Conservation (phyloP, 2,329 filamentous ascomycete species). For the Colletotrichum sp. region DNA sequence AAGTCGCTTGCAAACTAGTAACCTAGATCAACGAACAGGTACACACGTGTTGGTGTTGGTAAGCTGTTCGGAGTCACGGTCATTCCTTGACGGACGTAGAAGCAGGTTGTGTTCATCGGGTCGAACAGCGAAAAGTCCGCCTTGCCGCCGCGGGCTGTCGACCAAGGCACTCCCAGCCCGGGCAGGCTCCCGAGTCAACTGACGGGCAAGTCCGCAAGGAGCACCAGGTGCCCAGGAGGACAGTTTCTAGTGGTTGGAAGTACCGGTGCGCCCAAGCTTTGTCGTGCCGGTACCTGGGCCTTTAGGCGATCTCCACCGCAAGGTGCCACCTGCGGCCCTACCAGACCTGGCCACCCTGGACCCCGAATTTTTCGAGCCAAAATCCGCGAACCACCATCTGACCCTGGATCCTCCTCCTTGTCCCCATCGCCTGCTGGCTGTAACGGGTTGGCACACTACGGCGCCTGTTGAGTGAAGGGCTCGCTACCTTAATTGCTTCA, state of each 20-base stretch:
- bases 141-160: conserved; percentile 2
- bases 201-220: conserved; percentile 6
- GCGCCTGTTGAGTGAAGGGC: not conserved
- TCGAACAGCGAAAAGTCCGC: conserved; percentile 1
- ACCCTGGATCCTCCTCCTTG: not conserved
- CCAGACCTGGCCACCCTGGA: conserved; percentile 6
- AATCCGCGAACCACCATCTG: conserved; percentile 17
- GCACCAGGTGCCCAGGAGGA: conserved; percentile 9
- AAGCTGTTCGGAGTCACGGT: not conserved
- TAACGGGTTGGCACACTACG: not conserved
- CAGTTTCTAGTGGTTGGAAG: not conserved
- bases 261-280: not conserved
- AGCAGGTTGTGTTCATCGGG: not conserved
- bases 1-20: not conserved
- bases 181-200: conserved; percentile 5
- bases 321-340: not conserved
- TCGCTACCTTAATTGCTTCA: conserved; percentile 19
- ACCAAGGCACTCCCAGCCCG: conserved; percentile 2
- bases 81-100: not conserved
- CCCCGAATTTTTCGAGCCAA: conserved; percentile 13
- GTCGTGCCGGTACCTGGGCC: not conserved
- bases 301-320: not conserved
- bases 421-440: not conserved
- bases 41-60: not conserved
- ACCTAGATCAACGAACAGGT: not conserved